These are phyloP conservation scores for Globisporangium uncinulatum DNA, from an alignment of 352 stramenopile species.

Conservation along the genomic window DNA sequence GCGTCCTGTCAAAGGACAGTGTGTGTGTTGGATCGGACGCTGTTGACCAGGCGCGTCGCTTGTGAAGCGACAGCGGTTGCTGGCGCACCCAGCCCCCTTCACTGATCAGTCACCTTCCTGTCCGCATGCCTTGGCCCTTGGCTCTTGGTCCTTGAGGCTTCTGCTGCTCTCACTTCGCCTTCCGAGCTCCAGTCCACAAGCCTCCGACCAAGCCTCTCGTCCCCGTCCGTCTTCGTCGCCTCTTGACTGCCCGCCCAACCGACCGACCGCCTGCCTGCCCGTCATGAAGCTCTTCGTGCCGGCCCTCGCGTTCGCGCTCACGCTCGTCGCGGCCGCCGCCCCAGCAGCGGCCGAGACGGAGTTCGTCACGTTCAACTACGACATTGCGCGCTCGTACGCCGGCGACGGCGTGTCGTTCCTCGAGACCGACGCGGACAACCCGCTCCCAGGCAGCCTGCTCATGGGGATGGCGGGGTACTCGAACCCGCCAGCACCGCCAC, in stretches of 20 bases:
- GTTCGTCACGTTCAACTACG: conserved; percentile 12
- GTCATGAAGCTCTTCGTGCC: conserved; percentile 1
- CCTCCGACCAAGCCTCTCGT: neutral
- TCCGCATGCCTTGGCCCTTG: too few relatives aligned
- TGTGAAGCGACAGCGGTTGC: conserved; percentile 2
- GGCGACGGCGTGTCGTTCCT: conserved; percentile 10
- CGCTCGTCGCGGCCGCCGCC: neutral
- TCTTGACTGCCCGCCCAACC: neutral
- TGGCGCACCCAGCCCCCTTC: neutral
- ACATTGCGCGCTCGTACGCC: conserved; percentile 8
- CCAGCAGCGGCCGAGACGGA: neutral
- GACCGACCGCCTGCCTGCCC: neutral
- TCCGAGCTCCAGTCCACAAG: neutral
- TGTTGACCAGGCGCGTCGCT: neutral
- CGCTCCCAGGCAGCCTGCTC: conserved; percentile 4
- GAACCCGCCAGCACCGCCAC: neutral
- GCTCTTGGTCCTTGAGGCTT: neutral
- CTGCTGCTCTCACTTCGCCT: neutral
- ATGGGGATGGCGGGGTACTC: neutral
- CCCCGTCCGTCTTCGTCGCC: neutral
- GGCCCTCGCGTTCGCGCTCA: neutral
- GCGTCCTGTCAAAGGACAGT: too few relatives aligned
- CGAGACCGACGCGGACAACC: neutral
- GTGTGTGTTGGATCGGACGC: too few relatives aligned
- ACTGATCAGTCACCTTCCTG: neutral